phyloP scores from a whole-genome alignment of 345 rosid genomes.

The Citrus inodora region DNA sequence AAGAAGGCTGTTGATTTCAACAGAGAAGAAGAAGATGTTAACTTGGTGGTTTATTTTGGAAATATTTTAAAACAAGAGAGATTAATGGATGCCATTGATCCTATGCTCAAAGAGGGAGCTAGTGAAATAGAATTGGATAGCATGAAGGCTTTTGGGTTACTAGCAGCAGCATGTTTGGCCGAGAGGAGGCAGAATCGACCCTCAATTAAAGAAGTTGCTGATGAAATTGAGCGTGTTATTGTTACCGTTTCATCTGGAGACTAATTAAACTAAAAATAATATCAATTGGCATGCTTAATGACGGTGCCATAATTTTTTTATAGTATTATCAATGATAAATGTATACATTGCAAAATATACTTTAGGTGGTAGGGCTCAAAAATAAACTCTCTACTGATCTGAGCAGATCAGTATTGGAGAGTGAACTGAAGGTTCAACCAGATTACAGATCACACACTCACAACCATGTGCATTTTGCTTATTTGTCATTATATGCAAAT shows the following conservation, averaged over 20 bases:
- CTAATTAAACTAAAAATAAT: no score
- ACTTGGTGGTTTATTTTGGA: conserved; percentile 34
- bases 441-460: no score
- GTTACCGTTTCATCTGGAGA: conserved; percentile 5
- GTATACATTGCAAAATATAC: no score
- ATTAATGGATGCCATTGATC: conserved; percentile 36
- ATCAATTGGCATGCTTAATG: no score
- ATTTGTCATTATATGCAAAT: no score
- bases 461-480: no score
- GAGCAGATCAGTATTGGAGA: no score
- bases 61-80: conserved; percentile 37
- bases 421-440: no score
- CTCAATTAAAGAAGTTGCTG: conserved; percentile 54
- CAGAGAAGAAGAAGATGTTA: conserved; percentile 36
- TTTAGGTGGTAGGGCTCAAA: no score
- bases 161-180: conserved; percentile 49
- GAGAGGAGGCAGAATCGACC: conserved; percentile 57
- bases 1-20: conserved; percentile 40
- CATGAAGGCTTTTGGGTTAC: conserved; percentile 43
- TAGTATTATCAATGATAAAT: no score
- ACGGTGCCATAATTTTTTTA: no score
- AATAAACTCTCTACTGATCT: no score
- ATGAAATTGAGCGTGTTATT: conserved; percentile 46
- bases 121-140: conserved; percentile 35
- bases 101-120: conserved; percentile 26